These are phyloP conservation scores for Fraxinus cuspidata DNA, from an alignment of 257 asterid species.

Conservation along the genomic window DNA sequence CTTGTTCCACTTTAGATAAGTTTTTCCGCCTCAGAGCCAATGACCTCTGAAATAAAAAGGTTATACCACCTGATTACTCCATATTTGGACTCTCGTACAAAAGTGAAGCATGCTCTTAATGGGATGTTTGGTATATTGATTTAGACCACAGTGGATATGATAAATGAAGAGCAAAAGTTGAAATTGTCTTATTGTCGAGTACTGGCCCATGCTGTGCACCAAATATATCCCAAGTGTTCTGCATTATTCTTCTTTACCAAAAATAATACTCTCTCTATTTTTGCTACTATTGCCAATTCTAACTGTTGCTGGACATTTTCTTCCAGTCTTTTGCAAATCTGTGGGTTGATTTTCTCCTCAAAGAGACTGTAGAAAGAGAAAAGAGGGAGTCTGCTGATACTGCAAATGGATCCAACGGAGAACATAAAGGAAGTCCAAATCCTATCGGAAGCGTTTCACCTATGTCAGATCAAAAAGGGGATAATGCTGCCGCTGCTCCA, in stretches of 20 bases:
- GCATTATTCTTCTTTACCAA: background rate
- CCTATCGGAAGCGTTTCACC: constrained; percentile 33
- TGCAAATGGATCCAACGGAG: constrained; percentile 38
- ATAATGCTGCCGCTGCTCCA: constrained; percentile 22
- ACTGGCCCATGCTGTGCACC: background rate
- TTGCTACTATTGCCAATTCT: constrained; percentile 11
- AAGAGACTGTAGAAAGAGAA: constrained; percentile 77
- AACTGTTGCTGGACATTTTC: constrained; percentile 18
- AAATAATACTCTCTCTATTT: background rate
- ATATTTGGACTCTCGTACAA: background rate
- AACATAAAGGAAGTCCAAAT: constrained; percentile 30
- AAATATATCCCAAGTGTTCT: background rate
- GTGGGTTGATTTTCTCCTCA: constrained; percentile 99
- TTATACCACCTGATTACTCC: background rate
- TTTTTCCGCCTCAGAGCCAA: background rate
- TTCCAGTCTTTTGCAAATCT: constrained; percentile 88
- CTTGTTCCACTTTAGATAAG: background rate
- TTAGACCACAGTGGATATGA: background rate
- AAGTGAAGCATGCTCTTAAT: background rate
- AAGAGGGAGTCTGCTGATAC: constrained; percentile 54
- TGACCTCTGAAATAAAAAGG: background rate
- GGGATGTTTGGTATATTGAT: background rate
- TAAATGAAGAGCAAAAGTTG: background rate
- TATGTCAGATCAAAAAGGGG: constrained; percentile 32
- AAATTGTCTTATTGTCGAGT: background rate